Percentiles rank a stretch among this genome's conserved stretches.
Evolutionary conservation across 202 grass and related monocot genomes (phyloP).

Genomic region (Setaria viridis): DNA sequence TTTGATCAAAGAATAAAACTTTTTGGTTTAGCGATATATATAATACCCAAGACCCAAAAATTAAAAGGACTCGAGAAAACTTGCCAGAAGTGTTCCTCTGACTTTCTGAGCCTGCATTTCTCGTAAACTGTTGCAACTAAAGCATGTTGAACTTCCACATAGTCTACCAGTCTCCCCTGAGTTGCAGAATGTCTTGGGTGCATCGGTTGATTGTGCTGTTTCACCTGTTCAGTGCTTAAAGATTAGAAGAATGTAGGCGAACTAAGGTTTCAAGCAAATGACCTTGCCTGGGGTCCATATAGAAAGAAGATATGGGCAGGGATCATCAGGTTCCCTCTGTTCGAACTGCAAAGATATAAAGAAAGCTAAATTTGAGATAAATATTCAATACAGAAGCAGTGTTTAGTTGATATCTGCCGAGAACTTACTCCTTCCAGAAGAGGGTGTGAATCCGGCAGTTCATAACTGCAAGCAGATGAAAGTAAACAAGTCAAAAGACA

Average conservation of each 20-base stretch:
- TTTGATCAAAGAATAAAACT: slow-evolving; percentile 42
- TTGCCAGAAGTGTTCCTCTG: slow-evolving; percentile 84
- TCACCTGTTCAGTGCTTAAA: slow-evolving; percentile 64
- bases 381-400: slow-evolving; percentile 28
- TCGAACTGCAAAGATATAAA: slow-evolving; percentile 70
- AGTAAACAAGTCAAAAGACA: slow-evolving; percentile 37
- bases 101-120: slow-evolving; percentile 73
- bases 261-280: slow-evolving; percentile 22
- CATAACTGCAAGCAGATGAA: slow-evolving; percentile 72
- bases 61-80: slow-evolving; percentile 1
- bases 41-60: slow-evolving; percentile 23
- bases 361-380: slow-evolving; percentile 19
- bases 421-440: slow-evolving; percentile 76
- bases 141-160: slow-evolving; percentile 69
- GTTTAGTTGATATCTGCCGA: slow-evolving; percentile 35
- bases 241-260: slow-evolving; percentile 25
- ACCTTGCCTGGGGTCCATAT: slow-evolving; percentile 97
- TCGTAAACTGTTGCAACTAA: slow-evolving; percentile 69
- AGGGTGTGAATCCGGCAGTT: slow-evolving; percentile 77
- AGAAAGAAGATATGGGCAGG: slow-evolving; percentile 87
- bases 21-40: slow-evolving; percentile 29
- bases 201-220: slow-evolving; percentile 83
- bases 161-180: slow-evolving; percentile 62
- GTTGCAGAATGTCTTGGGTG: slow-evolving; percentile 74
- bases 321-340: slow-evolving; percentile 83